Evolutionary conservation across 192 early-diverging fungal genomes (phyloP), one percentile per base, ranked within the genome.

Genomic region (Backusella psychrophila): DNA sequence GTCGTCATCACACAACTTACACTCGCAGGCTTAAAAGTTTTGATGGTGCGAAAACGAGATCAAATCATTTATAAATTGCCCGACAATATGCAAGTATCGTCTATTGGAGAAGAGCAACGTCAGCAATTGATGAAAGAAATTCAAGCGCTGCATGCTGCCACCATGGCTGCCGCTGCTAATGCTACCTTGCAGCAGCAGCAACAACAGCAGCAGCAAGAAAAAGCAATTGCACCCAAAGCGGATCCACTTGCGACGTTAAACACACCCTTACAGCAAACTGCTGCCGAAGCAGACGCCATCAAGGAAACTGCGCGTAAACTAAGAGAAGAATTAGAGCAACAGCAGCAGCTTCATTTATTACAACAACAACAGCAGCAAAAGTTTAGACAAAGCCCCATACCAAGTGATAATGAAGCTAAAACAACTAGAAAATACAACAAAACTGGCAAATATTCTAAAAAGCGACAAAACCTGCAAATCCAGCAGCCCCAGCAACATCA

Each of bases 371-470:
- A 69, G 14, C 38, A 71, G 5, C 70, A 71, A 71, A 71, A 29
- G 70, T 69, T 69, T 69, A 35, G 35, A 41, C 38, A 69, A 14
- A 44, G 42, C 29, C 42, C 70, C 23, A 33, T 31, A 21, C 26
- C 42, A 31, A 41, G n/a, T 29, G 44, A 49, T 26, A 49, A 31
- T 42, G 33, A 8, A 31, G 12, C n/a, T 8, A 88, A 88, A 75
- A 83, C 87, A 4, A 89, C 88, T 2, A 56, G 89, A 23, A 83
- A 83, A 66, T 90, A 90, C 49, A 79, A 81, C 46, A 90, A 90
- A 52, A 90, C 89, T n/a, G 89, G 89, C 44, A 86, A 85, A 53
- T 90, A 90, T 34, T 88, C 89, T 2, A 90, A 90, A 65, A 89
- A 89, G 75, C 78, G 84, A 35, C 78, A 80, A 72, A 17, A 33